Evolutionary conservation across 768 basidiomycete species (phyloP), one percentile per base, ranked within the genome.

Genomic region (Rossbeevera mucosa): DNA sequence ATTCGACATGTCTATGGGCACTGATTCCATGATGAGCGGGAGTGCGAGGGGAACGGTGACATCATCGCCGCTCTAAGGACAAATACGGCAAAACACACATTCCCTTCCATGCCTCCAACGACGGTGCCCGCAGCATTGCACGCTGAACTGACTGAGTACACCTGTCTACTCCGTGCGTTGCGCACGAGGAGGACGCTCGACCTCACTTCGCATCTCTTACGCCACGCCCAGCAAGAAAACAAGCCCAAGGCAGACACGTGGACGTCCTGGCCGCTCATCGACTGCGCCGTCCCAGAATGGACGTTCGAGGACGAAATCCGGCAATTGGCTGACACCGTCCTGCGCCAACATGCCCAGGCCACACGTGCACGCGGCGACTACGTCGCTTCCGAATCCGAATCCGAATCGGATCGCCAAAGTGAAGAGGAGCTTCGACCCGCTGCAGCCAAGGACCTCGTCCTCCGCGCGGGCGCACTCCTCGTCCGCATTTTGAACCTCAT

Each of bases 211-310:
- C 80, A 85, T 50, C 70, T 86, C 36, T 67, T 73, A 2, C 59
- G 57, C 26, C 58, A 71, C 36, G 56, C 59, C 5, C 60, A 59
- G 1, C 50, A 45, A 5, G 22, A 63, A 62, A 80, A 85, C 36
- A 38, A 38, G 36, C 36, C 36, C n/a, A 38, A 18, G 36, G 36
- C 36, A 38, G 36, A 38, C 59, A 72, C 71, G 0, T 90, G 86
- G 87, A 88, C 88, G 0, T 74, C 81, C 7, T 91, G 89, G 89
- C 89, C 89, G 1, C 76, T 90, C 47, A 75, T 81, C 16, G 86
- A 91, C 59, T 76, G 87, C 14, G 72, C 76, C 21, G 71, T 79
- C 8, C 87, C 89, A 1, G 82, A 88, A 67, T 91, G 84, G 83
- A 69, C 70, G 8, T 69, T 91, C 20, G 76, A 82, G 44, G 88